Evolutionary conservation across 495 filamentous ascomycete genomes (phyloP).

Genomic region (Aspergillus sclerotioniger): DNA sequence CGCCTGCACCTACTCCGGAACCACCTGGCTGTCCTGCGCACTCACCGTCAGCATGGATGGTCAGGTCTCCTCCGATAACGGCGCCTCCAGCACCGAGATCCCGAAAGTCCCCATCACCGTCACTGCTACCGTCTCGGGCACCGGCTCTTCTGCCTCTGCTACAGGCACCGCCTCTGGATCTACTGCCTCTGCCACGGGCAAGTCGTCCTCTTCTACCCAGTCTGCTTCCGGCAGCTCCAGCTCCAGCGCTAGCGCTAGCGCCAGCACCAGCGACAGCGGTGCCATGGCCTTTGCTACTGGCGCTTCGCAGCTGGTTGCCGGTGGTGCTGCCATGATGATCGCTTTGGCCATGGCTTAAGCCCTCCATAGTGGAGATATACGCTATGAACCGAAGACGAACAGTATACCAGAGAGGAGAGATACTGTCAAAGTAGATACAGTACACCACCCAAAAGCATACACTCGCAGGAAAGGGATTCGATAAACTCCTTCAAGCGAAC

Average conservation of each 20-base stretch:
- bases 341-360: conserved; percentile 29
- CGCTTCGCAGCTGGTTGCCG: conserved; percentile 24
- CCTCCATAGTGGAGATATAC: not conserved
- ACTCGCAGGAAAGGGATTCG: too few species aligned
- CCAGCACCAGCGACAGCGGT: conserved; percentile 8
- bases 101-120: conserved; percentile 33
- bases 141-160: conserved; percentile 3
- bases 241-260: conserved; percentile 13
- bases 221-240: conserved; percentile 1
- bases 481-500: too few species aligned
- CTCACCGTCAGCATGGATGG: conserved; percentile 26
- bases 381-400: too few species aligned
- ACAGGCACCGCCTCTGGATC: not conserved
- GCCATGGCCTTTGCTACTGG: conserved; percentile 9
- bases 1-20: conserved; percentile 31
- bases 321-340: conserved; percentile 31
- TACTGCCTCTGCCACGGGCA: conserved; percentile 11
- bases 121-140: conserved; percentile 16
- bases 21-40: conserved; percentile 33
- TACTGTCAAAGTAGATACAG: too few species aligned
- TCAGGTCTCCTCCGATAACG: conserved; percentile 9
- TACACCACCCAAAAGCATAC: too few species aligned
- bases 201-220: too few species aligned
- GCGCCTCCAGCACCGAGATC: conserved; percentile 18
- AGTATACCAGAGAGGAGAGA: too few species aligned